Conservation (phyloP, 768 basidiomycete species). For the Calvatia gigantea region DNA sequence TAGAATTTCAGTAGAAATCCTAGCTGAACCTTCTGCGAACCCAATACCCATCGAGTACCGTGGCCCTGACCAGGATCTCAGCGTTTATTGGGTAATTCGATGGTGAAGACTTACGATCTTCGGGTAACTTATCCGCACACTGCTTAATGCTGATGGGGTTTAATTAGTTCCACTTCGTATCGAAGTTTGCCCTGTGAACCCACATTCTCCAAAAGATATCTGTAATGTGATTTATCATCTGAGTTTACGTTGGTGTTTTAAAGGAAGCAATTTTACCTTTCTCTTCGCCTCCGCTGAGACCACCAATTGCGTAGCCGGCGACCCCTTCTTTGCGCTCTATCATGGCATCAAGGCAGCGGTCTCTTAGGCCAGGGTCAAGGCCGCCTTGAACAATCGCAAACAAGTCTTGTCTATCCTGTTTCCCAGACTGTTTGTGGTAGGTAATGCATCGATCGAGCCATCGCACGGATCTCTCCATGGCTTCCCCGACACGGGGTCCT, state of each 20-base stretch:
- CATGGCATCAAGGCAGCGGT: slow-evolving; percentile 81
- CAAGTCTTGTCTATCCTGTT: slow-evolving; percentile 67
- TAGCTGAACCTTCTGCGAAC: slow-evolving; percentile 74
- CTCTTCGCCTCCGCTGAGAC: slow-evolving; percentile 87
- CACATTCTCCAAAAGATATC: slow-evolving; percentile 87
- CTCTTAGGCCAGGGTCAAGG: slow-evolving; percentile 64
- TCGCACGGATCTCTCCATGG: slow-evolving; percentile 83
- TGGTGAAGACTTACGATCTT: slow-evolving; percentile 54
- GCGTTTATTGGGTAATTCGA: neutral
- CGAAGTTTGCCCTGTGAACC: neutral
- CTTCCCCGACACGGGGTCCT: slow-evolving; percentile 80
- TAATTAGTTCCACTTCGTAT: neutral
- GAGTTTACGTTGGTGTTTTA: neutral
- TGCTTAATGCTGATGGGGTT: slow-evolving; percentile 60
- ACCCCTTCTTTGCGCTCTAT: slow-evolving; percentile 68
- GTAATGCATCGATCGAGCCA: slow-evolving; percentile 90
- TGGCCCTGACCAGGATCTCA: slow-evolving; percentile 50
- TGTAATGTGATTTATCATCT: slow-evolving; percentile 22
- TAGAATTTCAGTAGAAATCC: neutral
- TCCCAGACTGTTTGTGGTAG: slow-evolving; percentile 67
- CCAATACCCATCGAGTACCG: slow-evolving; percentile 93
- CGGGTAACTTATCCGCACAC: slow-evolving; percentile 75
- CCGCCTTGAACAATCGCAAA: slow-evolving; percentile 95
- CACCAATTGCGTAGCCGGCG: slow-evolving; percentile 90
- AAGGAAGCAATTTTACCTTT: slow-evolving; percentile 52